phyloP scores from a whole-genome alignment of 495 filamentous ascomycete species.

The Trypethelium eluteriae region DNA sequence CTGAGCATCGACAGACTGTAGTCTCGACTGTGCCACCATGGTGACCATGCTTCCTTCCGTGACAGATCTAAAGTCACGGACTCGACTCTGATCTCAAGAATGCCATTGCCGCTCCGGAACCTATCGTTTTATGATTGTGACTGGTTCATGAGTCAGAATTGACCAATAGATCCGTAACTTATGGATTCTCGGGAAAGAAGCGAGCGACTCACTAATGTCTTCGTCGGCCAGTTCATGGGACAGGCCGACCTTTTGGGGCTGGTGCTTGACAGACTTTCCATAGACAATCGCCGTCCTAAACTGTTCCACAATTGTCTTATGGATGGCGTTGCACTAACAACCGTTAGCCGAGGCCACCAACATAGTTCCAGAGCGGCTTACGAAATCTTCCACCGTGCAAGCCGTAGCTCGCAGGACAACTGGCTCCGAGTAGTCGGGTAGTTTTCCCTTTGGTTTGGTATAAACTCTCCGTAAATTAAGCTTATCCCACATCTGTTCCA shows the following conservation, averaged over 20 bases:
- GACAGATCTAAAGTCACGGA: not conserved
- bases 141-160: constrained; percentile 38
- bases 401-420: constrained; percentile 76
- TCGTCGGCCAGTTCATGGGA: constrained; percentile 89
- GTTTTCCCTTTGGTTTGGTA: constrained; percentile 94
- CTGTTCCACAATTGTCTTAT: constrained; percentile 89
- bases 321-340: constrained; percentile 84
- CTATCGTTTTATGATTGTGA: constrained; percentile 92
- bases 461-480: constrained; percentile 85
- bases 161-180: not conserved
- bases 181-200: not conserved
- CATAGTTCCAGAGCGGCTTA: constrained; percentile 43
- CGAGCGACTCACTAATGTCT: constrained; percentile 56
- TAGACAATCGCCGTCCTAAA: constrained; percentile 96
- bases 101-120: constrained; percentile 4
- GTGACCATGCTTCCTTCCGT: not conserved
- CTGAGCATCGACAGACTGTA: constrained; percentile 13
- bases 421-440: constrained; percentile 85
- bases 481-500: constrained; percentile 98
- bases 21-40: not conserved
- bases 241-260: constrained; percentile 91
- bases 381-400: constrained; percentile 94
- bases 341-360: constrained; percentile 8
- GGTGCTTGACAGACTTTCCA: constrained; percentile 95
- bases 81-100: not conserved